Conservation (phyloP, 176 grass and related monocot genomes). For the Avena insularis region DNA sequence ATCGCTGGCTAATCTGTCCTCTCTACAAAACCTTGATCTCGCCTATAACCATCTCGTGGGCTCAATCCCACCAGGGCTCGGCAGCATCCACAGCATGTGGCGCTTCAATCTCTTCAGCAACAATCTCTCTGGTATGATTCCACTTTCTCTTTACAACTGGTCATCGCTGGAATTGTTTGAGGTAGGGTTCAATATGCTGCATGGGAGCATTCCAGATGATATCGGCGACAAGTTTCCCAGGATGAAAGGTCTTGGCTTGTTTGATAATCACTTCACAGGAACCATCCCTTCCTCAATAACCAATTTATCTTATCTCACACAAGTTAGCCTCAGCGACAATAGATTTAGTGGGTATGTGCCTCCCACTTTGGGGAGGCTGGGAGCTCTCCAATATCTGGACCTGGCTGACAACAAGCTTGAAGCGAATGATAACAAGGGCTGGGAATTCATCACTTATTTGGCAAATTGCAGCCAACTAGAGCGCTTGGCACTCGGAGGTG, state of each 20-base stretch:
- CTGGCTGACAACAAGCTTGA: not conserved
- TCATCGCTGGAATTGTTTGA: not conserved
- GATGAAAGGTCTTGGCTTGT: not conserved
- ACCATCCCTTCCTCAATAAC: not conserved
- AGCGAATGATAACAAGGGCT: not conserved
- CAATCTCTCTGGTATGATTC: slow-evolving; percentile 22
- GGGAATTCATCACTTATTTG: slow-evolving; percentile 3
- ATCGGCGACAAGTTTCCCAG: not conserved
- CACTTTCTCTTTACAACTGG: not conserved
- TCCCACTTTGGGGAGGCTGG: not conserved
- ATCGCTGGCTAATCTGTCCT: not conserved
- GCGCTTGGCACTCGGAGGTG: not conserved
- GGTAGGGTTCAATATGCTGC: not conserved
- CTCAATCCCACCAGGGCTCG: not conserved
- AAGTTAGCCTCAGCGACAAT: not conserved
- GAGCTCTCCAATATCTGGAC: not conserved
- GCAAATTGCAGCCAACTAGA: slow-evolving; percentile 1
- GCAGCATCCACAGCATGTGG: not conserved
- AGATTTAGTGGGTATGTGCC: not conserved
- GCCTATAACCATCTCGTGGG: not conserved
- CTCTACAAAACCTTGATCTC: not conserved
- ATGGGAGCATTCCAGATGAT: not conserved
- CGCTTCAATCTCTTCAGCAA: not conserved
- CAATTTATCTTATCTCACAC: not conserved
- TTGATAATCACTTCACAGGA: not conserved